Evolutionary conservation across 169 alveolate species (phyloP), one percentile per base, ranked within the genome.

Genomic region (Cryptosporidium xiaoi): DNA sequence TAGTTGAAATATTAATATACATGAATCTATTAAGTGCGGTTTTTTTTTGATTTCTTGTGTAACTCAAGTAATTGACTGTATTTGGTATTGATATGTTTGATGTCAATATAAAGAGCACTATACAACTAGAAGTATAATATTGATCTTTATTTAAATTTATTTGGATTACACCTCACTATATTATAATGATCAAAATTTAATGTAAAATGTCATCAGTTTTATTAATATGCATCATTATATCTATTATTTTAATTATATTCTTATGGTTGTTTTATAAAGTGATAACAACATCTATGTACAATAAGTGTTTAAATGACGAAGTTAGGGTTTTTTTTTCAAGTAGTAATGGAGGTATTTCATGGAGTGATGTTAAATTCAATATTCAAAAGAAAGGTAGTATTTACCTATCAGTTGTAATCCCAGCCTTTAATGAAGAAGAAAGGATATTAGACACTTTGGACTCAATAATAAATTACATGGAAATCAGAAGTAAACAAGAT

Each of bases 341-440:
- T 53, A 53, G 18, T 5, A 53, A 13, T n/a, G 6, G 12, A n/a
- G 29, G 0, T 53, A 53, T n/a, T 53, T n/a, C 64, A 53, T 69
- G 83, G 66, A 13, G 51, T 33, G 29, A 8, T 18, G n/a, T 56
- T 53, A 0, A 50, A 12, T 10, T 3, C 13, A 69, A 69, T 31
- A 16, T 69, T 24, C 15, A 18, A 13, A 69, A 18, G 27, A 33
- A 34, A 31, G 44, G 67, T 24, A 66, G 51, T 5, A n/a, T 69
- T 51, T 90, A 91, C 64, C 65, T 94, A 29, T 90, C 95, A 6
- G 82, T 94, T 51, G 91, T 94, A n/a, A 90, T 94, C 8, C 97
- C 97, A 24, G 95, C 96, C 6, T 94, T 90, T 51, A 93, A 93
- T 60, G 97, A 94, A 71, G 94, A 94, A 66, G 83, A 82, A 3